These are phyloP conservation scores for Leptodermis oblonga DNA, from an alignment of 257 asterid genomes.

Conservation along the genomic window DNA sequence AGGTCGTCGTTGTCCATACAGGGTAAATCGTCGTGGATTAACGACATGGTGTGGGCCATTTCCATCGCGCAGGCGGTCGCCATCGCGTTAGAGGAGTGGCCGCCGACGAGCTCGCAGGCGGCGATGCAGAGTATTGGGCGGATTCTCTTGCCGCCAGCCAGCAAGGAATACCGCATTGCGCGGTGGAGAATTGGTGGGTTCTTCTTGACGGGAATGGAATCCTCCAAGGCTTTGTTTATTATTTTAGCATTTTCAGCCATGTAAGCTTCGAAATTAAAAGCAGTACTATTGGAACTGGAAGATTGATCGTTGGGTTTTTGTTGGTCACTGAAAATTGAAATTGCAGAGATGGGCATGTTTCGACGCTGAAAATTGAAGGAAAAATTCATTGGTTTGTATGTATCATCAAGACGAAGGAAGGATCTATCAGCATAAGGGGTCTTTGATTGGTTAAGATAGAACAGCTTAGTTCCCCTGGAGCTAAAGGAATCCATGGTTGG, in stretches of 20 bases:
- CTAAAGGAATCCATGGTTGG: too few species aligned
- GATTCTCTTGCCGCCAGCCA: constrained; percentile 74
- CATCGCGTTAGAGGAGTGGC: constrained; percentile 41
- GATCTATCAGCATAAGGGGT: background rate
- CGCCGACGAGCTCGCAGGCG: constrained; percentile 78
- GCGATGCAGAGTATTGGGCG: constrained; percentile 76
- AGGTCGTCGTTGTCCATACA: constrained; percentile 75
- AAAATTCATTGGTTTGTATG: constrained; percentile 15
- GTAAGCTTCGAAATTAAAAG: constrained; percentile 45
- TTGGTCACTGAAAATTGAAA: constrained; percentile 27
- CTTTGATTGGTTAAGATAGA: background rate
- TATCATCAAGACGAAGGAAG: background rate
- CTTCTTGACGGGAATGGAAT: constrained; percentile 38
- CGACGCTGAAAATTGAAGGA: constrained; percentile 8
- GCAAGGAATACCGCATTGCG: constrained; percentile 67
- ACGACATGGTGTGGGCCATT: constrained; percentile 76
- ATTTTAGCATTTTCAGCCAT: constrained; percentile 38
- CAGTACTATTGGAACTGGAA: too few species aligned
- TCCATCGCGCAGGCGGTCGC: constrained; percentile 82
- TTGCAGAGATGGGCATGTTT: constrained; percentile 8
- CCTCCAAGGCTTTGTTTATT: constrained; percentile 51
- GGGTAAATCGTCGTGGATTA: constrained; percentile 73
- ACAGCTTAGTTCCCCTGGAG: background rate
- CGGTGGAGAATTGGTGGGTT: constrained; percentile 55
- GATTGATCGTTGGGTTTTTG: background rate